These are phyloP conservation scores for Lactarius trivialis DNA, from an alignment of 768 basidiomycete species.

Conservation along the genomic window DNA sequence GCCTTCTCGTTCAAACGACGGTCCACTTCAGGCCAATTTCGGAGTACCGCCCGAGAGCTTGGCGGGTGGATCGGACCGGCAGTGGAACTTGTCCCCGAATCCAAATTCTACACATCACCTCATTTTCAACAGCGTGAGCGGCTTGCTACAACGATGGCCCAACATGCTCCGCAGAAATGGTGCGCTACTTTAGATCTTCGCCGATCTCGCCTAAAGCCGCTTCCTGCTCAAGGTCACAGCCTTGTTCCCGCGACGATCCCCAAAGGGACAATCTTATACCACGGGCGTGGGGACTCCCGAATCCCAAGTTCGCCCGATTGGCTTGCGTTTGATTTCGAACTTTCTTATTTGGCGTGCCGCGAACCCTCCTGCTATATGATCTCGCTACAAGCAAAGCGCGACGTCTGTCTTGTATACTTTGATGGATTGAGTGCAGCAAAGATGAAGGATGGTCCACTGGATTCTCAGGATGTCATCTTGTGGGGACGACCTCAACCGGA, in stretches of 20 bases:
- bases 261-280: slow-evolving; percentile 20
- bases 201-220: background rate
- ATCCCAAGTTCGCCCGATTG: slow-evolving; percentile 16
- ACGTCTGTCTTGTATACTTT: slow-evolving; percentile 19
- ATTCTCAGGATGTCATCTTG: slow-evolving; percentile 33
- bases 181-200: background rate
- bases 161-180: slow-evolving; percentile 29
- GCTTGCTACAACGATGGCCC: slow-evolving; percentile 35
- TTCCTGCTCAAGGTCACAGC: slow-evolving; percentile 9
- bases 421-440: slow-evolving; percentile 20
- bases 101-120: slow-evolving; percentile 31
- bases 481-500: slow-evolving; percentile 29
- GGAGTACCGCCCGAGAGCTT: background rate
- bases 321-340: slow-evolving; percentile 23
- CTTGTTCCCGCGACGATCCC: slow-evolving; percentile 19
- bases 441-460: slow-evolving; percentile 30
- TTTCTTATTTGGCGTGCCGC: slow-evolving; percentile 6
- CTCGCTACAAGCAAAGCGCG: slow-evolving; percentile 12
- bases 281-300: slow-evolving; percentile 7
- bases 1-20: slow-evolving; percentile 24
- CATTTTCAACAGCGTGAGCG: slow-evolving; percentile 32
- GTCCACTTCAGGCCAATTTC: slow-evolving; percentile 22
- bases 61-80: background rate
- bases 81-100: slow-evolving; percentile 23
- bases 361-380: slow-evolving; percentile 10